phyloP scores from a whole-genome alignment of 305 asterid species.

The Petunia hybrid region DNA sequence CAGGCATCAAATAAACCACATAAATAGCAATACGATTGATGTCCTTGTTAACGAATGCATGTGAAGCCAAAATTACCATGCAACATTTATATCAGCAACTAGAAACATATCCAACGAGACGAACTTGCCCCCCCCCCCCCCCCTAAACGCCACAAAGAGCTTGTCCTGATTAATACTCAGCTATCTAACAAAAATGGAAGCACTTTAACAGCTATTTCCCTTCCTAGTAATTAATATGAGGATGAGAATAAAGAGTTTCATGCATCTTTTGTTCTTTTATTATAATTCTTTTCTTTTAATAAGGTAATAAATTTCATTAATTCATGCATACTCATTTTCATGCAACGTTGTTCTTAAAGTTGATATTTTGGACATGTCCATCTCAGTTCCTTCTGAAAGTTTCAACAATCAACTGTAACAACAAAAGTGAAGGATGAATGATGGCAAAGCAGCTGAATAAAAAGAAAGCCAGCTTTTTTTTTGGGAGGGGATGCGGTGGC shows the following conservation, averaged over 20 bases:
- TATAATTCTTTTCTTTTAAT: no score
- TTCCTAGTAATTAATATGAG: constrained; percentile 22
- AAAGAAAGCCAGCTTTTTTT: constrained; percentile 13
- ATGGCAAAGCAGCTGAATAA: background rate
- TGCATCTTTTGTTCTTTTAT: background rate
- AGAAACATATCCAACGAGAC: background rate
- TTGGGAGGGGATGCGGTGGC: background rate
- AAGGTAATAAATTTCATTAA: no score
- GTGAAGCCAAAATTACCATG: background rate
- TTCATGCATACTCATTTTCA: no score
- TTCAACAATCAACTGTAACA: constrained; percentile 18
- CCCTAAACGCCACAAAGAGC: background rate
- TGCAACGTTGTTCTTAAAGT: constrained; percentile 14
- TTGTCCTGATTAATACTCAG: background rate
- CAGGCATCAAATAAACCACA: constrained; percentile 20
- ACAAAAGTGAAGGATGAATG: constrained; percentile 4
- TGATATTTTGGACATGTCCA: constrained; percentile 10
- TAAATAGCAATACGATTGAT: constrained; percentile 5
- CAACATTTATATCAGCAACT: constrained; percentile 15
- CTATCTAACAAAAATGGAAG: background rate
- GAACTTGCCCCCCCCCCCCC: background rate
- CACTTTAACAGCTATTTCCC: constrained; percentile 21
- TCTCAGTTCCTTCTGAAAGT: constrained; percentile 26
- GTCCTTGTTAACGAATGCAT: background rate
- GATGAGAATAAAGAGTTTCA: background rate